Conservation (phyloP, 176 grass and related monocot species). For the Tuctoria greenei region DNA sequence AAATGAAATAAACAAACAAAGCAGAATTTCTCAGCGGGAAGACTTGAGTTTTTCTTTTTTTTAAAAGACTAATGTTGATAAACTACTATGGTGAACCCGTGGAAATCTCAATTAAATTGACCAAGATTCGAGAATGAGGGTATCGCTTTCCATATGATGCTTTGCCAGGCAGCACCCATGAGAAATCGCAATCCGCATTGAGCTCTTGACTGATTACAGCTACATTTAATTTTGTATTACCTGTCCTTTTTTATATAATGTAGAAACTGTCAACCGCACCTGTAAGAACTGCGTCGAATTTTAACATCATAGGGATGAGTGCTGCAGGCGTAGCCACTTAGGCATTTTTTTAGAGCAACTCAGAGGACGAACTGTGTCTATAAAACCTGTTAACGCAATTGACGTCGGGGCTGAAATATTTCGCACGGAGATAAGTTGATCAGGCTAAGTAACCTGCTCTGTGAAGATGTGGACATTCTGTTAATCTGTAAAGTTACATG, state of each 20-base stretch:
- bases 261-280: no score
- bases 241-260: no score
- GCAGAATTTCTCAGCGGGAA: not conserved
- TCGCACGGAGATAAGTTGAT: not conserved
- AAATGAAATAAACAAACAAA: not conserved
- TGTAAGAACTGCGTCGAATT: not conserved
- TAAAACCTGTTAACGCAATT: not conserved
- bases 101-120: not conserved
- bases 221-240: not conserved
- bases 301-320: not conserved
- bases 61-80: not conserved
- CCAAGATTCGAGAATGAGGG: not conserved
- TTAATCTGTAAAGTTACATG: not conserved
- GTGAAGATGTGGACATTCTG: no score
- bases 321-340: not conserved
- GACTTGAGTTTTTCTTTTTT: not conserved
- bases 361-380: not conserved
- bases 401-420: not conserved
- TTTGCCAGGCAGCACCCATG: not conserved
- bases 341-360: not conserved
- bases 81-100: not conserved
- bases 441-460: no score
- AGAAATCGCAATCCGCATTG: not conserved
- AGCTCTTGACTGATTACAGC: conserved; percentile 1
- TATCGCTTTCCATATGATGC: conserved; percentile 11